These are phyloP conservation scores for Penicillium crystallinum DNA, from an alignment of 495 filamentous ascomycete species.

Conservation along the genomic window DNA sequence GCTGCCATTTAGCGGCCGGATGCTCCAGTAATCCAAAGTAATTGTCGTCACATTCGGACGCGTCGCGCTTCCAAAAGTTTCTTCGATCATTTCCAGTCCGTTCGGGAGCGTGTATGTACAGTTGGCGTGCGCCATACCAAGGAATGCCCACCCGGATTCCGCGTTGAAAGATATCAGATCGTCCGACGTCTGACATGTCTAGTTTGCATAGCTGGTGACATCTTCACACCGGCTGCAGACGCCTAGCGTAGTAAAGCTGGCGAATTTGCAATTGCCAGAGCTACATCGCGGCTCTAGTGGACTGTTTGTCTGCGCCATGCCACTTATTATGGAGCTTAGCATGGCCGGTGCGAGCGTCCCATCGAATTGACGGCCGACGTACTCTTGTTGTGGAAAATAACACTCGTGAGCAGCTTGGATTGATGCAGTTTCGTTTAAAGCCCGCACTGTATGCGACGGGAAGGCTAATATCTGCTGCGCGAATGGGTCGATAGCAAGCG, in stretches of 20 bases:
- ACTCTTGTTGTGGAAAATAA: too few relatives aligned
- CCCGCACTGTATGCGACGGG: too few relatives aligned
- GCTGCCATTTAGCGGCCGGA: background rate
- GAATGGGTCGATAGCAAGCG: slow-evolving; percentile 7
- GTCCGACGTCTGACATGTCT: background rate
- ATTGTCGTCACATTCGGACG: background rate
- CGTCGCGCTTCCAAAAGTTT: too few relatives aligned
- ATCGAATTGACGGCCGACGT: too few relatives aligned
- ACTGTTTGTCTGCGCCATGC: background rate
- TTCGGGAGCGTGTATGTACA: too few relatives aligned
- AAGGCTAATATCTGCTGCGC: slow-evolving; percentile 8
- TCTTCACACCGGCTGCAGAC: slow-evolving; percentile 11
- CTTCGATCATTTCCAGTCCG: too few relatives aligned
- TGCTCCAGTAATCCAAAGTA: background rate
- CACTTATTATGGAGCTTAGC: too few relatives aligned
- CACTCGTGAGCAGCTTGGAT: too few relatives aligned
- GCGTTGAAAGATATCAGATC: background rate
- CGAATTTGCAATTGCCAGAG: slow-evolving; percentile 1
- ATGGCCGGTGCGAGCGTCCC: too few relatives aligned
- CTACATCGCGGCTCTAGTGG: slow-evolving; percentile 4
- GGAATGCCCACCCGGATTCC: too few relatives aligned
- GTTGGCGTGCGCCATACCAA: too few relatives aligned
- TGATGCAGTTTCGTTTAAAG: too few relatives aligned
- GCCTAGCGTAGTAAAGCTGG: slow-evolving; percentile 7
- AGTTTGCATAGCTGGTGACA: slow-evolving; percentile 1